These are phyloP conservation scores for Fusarium tanahbumbuense DNA, from an alignment of 2,329 filamentous ascomycete species.

Conservation along the genomic window DNA sequence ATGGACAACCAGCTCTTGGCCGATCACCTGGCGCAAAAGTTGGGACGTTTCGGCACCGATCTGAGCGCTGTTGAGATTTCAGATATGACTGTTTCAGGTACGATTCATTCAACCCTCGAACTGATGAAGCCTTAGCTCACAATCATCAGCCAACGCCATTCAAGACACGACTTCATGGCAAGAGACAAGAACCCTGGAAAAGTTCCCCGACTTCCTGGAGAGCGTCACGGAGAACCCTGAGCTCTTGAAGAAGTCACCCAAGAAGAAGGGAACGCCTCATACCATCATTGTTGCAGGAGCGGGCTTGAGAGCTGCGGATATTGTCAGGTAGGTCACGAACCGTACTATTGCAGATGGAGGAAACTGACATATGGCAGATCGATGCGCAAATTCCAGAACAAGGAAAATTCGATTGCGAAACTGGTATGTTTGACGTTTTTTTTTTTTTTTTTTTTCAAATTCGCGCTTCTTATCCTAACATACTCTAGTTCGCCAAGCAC, in stretches of 20 bases:
- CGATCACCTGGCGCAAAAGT: slow-evolving; percentile 85
- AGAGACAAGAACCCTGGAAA: slow-evolving; percentile 73
- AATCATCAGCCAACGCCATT: slow-evolving; percentile 73
- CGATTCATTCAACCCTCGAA: slow-evolving; percentile 28
- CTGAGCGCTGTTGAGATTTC: slow-evolving; percentile 86
- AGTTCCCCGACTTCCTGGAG: slow-evolving; percentile 84
- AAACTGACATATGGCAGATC: slow-evolving; percentile 60
- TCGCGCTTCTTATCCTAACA: neutral
- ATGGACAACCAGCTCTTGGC: slow-evolving; percentile 88
- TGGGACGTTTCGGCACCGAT: slow-evolving; percentile 81
- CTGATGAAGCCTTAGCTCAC: slow-evolving; percentile 1
- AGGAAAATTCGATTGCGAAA: slow-evolving; percentile 84
- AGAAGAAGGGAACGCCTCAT: slow-evolving; percentile 79
- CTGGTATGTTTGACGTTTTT: slow-evolving; percentile 60
- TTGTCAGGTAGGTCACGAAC: slow-evolving; percentile 69
- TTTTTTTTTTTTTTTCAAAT: too few species aligned
- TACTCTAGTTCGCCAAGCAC: slow-evolving; percentile 84
- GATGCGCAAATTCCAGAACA: slow-evolving; percentile 81
- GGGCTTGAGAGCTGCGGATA: slow-evolving; percentile 85
- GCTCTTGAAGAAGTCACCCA: slow-evolving; percentile 72
- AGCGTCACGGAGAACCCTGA: slow-evolving; percentile 67
- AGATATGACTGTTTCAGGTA: slow-evolving; percentile 84
- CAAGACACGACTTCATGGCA: slow-evolving; percentile 82
- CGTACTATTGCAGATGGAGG: neutral
- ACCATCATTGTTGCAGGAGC: slow-evolving; percentile 90